These are phyloP conservation scores for Dothidotthia symphoricarpi DNA, from an alignment of 2,329 filamentous ascomycete species.

Conservation along the genomic window DNA sequence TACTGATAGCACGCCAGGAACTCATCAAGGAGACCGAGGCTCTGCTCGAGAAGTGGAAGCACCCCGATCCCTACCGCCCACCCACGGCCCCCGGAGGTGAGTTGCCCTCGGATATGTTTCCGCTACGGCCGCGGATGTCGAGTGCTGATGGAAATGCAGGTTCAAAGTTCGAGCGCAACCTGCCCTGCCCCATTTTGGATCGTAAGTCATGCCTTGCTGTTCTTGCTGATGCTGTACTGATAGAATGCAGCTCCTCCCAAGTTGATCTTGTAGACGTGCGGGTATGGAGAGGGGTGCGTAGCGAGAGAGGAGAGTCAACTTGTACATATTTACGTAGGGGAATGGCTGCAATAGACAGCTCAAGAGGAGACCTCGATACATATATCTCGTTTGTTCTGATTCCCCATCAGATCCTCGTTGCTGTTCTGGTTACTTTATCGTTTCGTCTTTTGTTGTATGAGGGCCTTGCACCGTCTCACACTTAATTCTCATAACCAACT, in stretches of 20 bases:
- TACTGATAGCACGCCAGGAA: constrained; percentile 55
- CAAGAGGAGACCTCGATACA: constrained; percentile 2
- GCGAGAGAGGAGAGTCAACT: constrained; percentile 8
- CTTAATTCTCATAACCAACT: too few relatives aligned
- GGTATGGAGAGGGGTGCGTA: not conserved
- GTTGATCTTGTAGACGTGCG: constrained; percentile 32
- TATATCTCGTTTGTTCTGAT: constrained; percentile 8
- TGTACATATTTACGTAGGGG: constrained; percentile 14
- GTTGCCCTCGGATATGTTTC: constrained; percentile 22
- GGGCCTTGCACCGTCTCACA: too few relatives aligned
- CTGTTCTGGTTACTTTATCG: not conserved
- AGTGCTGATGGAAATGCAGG: constrained; percentile 53
- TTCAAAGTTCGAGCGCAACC: constrained; percentile 93
- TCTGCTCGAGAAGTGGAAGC: constrained; percentile 90
- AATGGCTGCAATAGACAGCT: constrained; percentile 5
- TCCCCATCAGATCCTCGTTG: not conserved
- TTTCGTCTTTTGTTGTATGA: too few relatives aligned
- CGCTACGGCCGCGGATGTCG: constrained; percentile 20
- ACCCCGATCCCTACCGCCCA: constrained; percentile 86
- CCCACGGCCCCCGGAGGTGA: constrained; percentile 92
- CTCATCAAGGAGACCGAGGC: constrained; percentile 85
- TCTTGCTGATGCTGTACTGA: constrained; percentile 14
- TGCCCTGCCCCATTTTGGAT: constrained; percentile 74
- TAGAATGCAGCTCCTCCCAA: constrained; percentile 34
- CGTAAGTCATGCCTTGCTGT: constrained; percentile 59